Evolutionary conservation across 1,284 basidiomycete genomes (phyloP), one percentile per base, ranked within the genome.

Genomic region (Mycosarcoma maydis): DNA sequence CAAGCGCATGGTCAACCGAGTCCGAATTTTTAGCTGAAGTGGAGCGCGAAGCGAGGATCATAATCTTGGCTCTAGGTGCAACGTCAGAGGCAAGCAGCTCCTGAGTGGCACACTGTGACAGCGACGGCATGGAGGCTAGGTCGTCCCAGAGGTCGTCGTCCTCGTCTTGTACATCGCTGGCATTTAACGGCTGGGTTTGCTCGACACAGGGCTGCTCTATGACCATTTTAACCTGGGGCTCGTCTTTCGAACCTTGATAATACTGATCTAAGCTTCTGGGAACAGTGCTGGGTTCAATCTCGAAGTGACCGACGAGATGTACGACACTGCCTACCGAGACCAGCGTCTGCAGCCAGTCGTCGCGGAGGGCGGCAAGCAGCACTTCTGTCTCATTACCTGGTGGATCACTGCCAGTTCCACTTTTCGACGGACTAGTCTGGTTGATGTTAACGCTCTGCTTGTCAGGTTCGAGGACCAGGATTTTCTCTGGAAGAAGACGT

Each of bases 61-160:
- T 67, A 14, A 52, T 36, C 11, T 23, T 50, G 10, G 58, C 59
- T 17, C 14, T 22, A 2, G 53, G 61, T 30, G 57, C 23, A 13
- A 42, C 24, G 20, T 52, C 33, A 6, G 47, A 61, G 3, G 50
- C 48, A n/a, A 64, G 50, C 27, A 56, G 32, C 33, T 59, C 60
- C 23, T 66, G 56, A 6, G 65, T 52, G 13, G 53, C 55, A 9
- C 50, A 49, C 33, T 71, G 66, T 2, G 56, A 60, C 1, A 67
- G 39, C 14, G 62, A 66, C 7, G 67, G 62, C 48, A 67, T 52
- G 11, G 62, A 66, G 0, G 42, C 71, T 3, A 76, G 39, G 20
- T 62, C 65, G 16, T 66, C 64, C 73, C 73, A 76, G 6, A 76
- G 54, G 13, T 67, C 62, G 16, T 67, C 67, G 30, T 75, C 73